Evolutionary conservation across 441 rosid genomes (phyloP).

Genomic region (Jatropha multifida): DNA sequence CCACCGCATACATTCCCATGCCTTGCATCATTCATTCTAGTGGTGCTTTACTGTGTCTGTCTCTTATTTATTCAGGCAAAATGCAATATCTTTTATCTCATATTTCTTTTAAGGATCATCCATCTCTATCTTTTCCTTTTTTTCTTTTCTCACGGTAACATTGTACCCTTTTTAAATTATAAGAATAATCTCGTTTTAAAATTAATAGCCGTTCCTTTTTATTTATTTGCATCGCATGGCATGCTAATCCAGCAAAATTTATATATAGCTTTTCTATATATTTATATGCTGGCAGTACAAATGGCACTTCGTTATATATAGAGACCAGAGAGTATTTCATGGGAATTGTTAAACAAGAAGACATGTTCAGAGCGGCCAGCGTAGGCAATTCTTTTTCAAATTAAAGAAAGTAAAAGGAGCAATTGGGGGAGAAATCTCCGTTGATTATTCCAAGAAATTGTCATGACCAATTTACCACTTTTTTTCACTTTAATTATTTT

Average conservation of each 20-base stretch:
- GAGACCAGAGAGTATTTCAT: neutral
- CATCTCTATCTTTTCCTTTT: no score
- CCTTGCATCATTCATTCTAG: neutral
- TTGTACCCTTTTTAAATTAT: no score
- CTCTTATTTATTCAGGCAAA: neutral
- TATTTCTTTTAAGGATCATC: no score
- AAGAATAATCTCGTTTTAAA: no score
- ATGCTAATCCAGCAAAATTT: no score
- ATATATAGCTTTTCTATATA: no score
- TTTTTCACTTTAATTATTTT: neutral
- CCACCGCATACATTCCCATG: constrained; percentile 9
- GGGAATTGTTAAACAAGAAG: neutral
- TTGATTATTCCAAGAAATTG: neutral
- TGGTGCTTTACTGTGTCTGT: neutral
- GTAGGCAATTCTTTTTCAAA: neutral
- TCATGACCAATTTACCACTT: neutral
- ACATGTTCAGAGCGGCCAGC: neutral
- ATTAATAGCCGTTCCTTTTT: no score
- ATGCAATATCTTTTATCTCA: neutral
- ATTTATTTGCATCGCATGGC: no score
- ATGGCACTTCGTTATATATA: neutral
- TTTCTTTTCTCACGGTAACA: no score
- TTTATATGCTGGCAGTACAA: neutral
- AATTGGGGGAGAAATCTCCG: neutral
- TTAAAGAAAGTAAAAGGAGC: neutral